These are phyloP conservation scores for Meredithiella fracta DNA, from an alignment of 2,329 filamentous ascomycete species.

Conservation along the genomic window DNA sequence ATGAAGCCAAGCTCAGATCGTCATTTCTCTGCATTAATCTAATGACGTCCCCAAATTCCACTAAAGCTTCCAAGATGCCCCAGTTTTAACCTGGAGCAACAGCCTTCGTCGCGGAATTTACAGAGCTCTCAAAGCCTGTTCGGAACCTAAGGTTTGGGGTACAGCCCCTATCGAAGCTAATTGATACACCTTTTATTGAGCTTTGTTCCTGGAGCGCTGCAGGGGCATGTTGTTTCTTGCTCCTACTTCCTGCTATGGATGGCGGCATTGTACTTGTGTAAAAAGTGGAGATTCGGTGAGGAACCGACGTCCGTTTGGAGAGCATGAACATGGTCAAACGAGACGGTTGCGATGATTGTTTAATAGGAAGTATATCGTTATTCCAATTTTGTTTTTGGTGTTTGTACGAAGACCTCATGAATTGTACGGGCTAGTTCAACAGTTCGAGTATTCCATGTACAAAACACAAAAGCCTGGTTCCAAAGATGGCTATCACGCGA, in stretches of 20 bases:
- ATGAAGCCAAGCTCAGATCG: background rate
- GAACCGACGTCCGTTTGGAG: no score
- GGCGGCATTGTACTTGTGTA: background rate
- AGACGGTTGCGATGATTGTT: no score
- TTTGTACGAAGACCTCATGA: no score
- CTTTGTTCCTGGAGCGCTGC: background rate
- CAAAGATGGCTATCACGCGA: no score
- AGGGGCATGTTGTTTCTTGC: background rate
- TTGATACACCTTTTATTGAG: background rate
- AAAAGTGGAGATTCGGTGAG: background rate
- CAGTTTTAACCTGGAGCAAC: background rate
- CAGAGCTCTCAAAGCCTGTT: background rate
- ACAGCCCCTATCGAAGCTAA: background rate
- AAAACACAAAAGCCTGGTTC: no score
- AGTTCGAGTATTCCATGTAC: no score
- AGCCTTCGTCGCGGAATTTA: background rate
- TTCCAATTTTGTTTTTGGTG: no score
- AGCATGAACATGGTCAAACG: no score
- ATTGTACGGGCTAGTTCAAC: no score
- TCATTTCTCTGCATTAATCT: background rate
- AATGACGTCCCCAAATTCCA: background rate
- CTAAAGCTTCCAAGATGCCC: background rate
- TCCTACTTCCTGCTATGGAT: background rate
- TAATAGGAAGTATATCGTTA: no score
- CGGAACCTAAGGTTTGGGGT: background rate